A percentile compares a stretch with the other conserved stretches of the same genome.
These are phyloP conservation scores for Eucalyptus cloeziana DNA, from an alignment of 345 rosid genomes.

Conservation along the genomic window DNA sequence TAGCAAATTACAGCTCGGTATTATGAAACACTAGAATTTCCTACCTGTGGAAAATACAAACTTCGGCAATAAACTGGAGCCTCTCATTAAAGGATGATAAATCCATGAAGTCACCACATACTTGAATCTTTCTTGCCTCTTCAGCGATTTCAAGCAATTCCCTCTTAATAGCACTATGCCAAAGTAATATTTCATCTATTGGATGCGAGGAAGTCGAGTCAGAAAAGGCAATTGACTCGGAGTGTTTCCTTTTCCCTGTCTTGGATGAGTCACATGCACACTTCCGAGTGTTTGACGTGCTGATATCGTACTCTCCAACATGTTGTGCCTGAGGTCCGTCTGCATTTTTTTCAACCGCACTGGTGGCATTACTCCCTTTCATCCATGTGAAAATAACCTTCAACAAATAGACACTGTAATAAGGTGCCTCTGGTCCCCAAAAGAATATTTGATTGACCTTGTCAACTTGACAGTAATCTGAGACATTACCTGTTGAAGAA, in stretches of 20 bases:
- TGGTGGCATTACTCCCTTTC: slow-evolving; percentile 25
- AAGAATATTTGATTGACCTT: neutral
- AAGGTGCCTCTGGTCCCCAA: neutral
- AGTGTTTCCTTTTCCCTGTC: slow-evolving; percentile 59
- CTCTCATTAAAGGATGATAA: slow-evolving; percentile 69
- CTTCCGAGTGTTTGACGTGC: slow-evolving; percentile 15
- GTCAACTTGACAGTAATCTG: neutral
- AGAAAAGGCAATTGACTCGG: slow-evolving; percentile 26
- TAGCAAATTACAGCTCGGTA: neutral
- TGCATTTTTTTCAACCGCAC: slow-evolving; percentile 2
- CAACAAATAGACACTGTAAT: neutral
- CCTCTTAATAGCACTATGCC: slow-evolving; percentile 81
- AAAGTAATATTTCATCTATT: slow-evolving; percentile 72
- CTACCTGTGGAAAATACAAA: slow-evolving; percentile 90
- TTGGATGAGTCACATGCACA: slow-evolving; percentile 47
- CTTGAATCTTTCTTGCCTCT: slow-evolving; percentile 71
- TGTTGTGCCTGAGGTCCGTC: slow-evolving; percentile 19
- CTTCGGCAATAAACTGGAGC: slow-evolving; percentile 80
- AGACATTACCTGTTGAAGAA: slow-evolving; percentile 45
- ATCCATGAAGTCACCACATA: slow-evolving; percentile 63
- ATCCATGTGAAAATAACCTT: slow-evolving; percentile 87
- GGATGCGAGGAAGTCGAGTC: slow-evolving; percentile 33
- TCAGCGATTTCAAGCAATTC: slow-evolving; percentile 79
- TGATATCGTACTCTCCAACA: slow-evolving; percentile 22
- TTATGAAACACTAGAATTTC: neutral